A percentile compares a stretch with the other conserved stretches of the same genome.
These are phyloP conservation scores for Hypoxylon sp. DNA, from an alignment of 2,329 filamentous ascomycete genomes.

Conservation along the genomic window DNA sequence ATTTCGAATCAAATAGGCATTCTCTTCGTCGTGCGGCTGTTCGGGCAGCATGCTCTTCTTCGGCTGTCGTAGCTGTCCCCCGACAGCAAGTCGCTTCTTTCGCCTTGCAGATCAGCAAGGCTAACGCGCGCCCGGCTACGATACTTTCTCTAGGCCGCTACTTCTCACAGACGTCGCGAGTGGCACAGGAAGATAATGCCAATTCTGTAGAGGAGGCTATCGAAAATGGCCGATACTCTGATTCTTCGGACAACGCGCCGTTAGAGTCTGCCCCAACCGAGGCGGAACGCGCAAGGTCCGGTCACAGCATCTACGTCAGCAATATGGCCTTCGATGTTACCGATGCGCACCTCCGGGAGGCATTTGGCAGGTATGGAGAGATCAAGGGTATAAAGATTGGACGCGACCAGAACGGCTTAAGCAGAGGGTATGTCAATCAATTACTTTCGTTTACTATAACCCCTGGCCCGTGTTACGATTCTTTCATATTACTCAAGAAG, in stretches of 20 bases:
- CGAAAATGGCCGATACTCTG: slow-evolving; percentile 8
- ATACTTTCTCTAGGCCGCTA: slow-evolving; percentile 47
- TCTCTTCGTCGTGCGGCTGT: slow-evolving; percentile 54
- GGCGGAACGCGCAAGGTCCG: neutral
- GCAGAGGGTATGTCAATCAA: slow-evolving; percentile 53
- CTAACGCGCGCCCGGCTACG: slow-evolving; percentile 43
- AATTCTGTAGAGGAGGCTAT: slow-evolving; percentile 29
- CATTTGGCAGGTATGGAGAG: slow-evolving; percentile 65
- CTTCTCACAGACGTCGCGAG: slow-evolving; percentile 53
- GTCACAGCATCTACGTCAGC: slow-evolving; percentile 71
- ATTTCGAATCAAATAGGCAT: slow-evolving; percentile 47
- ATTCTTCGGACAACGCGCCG: neutral
- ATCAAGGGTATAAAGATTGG: slow-evolving; percentile 46
- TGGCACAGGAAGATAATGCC: slow-evolving; percentile 42
- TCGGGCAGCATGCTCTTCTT: slow-evolving; percentile 52
- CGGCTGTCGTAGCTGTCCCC: slow-evolving; percentile 48
- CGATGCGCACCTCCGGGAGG: slow-evolving; percentile 70
- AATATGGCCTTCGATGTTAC: slow-evolving; percentile 80
- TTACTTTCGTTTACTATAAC: slow-evolving; percentile 5
- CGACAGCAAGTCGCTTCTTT: slow-evolving; percentile 52
- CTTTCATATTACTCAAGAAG: neutral
- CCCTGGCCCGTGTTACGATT: neutral
- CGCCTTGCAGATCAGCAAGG: slow-evolving; percentile 50
- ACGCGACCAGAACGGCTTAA: slow-evolving; percentile 51
- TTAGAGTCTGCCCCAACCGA: neutral